phyloP scores from a whole-genome alignment of 345 rosid species.

The Melaleuca quinquenervia region DNA sequence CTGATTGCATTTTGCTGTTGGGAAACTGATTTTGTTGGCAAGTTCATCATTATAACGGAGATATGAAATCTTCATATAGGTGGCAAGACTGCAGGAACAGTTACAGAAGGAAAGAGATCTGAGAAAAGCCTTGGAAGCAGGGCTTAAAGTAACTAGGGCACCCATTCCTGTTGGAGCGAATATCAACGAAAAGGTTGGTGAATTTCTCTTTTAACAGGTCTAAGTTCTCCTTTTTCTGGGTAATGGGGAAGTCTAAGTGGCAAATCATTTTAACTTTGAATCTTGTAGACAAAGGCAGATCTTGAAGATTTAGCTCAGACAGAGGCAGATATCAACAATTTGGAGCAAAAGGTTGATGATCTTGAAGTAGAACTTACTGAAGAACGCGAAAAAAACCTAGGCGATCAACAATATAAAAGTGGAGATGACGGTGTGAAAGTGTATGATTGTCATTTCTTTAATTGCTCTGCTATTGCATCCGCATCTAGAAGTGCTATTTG shows the following conservation, averaged over 20 bases:
- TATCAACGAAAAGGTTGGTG: conserved; percentile 52
- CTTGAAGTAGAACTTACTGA: conserved; percentile 40
- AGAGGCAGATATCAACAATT: conserved; percentile 46
- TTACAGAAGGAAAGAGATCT: conserved; percentile 66
- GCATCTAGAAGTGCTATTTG: neutral
- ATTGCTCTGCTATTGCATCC: neutral
- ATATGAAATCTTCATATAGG: conserved; percentile 28
- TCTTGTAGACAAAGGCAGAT: conserved; percentile 47
- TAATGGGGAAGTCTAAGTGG: neutral
- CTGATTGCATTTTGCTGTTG: neutral
- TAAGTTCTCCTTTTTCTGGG: neutral
- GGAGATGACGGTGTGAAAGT: conserved; percentile 20
- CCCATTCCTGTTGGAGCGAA: conserved; percentile 17
- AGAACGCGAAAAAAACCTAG: conserved; percentile 21
- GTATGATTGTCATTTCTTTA: conserved; percentile 19
- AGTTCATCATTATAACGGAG: neutral
- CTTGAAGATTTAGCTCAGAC: conserved; percentile 54
- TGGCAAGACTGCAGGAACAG: conserved; percentile 66
- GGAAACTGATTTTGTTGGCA: neutral
- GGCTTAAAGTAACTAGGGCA: conserved; percentile 32
- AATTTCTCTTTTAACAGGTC: neutral
- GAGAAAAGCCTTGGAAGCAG: conserved; percentile 56
- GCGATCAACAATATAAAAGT: conserved; percentile 12
- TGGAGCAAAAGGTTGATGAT: conserved; percentile 53
- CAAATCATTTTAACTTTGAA: conserved; percentile 4